Percentiles rank a stretch among this genome's conserved stretches.
phyloP scores from a whole-genome alignment of 257 asterid species.

The Solanum ahanhuiri region DNA sequence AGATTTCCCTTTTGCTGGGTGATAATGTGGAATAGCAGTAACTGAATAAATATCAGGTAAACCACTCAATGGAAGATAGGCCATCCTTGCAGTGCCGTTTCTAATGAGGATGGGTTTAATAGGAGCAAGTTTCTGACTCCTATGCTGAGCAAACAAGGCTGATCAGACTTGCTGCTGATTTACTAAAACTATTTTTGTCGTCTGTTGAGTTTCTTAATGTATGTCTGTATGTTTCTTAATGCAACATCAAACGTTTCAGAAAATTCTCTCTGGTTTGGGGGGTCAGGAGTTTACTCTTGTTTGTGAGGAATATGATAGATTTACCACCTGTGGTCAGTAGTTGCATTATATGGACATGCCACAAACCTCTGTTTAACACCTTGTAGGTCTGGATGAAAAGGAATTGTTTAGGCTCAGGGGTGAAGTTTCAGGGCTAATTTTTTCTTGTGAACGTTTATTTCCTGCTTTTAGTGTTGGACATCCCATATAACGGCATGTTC shows the following conservation, averaged over 20 bases:
- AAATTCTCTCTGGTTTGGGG: neutral
- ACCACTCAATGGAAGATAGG: neutral
- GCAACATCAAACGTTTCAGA: neutral
- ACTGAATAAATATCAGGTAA: neutral
- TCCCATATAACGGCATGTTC: neutral
- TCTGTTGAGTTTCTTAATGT: neutral
- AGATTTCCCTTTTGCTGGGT: neutral
- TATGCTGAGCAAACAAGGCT: neutral
- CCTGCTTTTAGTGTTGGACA: neutral
- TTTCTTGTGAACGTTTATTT: neutral
- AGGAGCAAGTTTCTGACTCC: neutral
- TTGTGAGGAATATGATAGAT: neutral
- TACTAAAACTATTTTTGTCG: neutral
- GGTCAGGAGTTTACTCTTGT: neutral
- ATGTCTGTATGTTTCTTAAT: neutral
- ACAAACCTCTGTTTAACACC: neutral
- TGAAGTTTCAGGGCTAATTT: neutral
- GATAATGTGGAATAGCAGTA: neutral
- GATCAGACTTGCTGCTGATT: neutral
- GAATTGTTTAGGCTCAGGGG: neutral
- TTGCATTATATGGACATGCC: neutral
- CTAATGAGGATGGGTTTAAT: neutral
- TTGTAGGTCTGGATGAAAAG: neutral
- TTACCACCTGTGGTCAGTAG: neutral
- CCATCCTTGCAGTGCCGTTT: neutral